These are phyloP conservation scores for Larix kaempferi DNA, from an alignment of 75 land plant species.

Conservation along the genomic window DNA sequence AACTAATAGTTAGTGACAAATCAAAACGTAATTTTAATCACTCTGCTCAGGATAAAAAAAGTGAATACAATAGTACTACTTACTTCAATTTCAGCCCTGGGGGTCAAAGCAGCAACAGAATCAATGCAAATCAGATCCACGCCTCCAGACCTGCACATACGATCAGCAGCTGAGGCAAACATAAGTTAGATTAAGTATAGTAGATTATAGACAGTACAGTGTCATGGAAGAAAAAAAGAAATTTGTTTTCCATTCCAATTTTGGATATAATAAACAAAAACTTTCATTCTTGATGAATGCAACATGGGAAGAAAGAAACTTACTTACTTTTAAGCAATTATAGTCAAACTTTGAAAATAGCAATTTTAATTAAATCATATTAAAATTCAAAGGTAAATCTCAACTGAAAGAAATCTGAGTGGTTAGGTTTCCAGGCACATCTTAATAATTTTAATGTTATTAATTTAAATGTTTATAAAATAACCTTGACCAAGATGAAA, in stretches of 20 bases:
- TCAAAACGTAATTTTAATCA: neutral
- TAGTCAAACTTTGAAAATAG: neutral
- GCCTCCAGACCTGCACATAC: conserved; percentile 99
- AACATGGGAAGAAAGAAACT: neutral
- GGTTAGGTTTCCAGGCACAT: neutral
- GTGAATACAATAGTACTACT: conserved; percentile 7
- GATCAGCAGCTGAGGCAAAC: conserved; percentile 82
- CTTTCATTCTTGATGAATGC: neutral
- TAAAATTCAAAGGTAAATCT: neutral
- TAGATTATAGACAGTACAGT: neutral
- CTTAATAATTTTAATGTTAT: neutral
- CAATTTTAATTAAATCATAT: neutral
- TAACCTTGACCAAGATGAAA: no score
- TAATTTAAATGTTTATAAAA: no score
- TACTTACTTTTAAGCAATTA: neutral
- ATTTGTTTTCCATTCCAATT: neutral
- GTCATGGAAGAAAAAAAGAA: neutral
- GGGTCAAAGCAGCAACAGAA: conserved; percentile 95
- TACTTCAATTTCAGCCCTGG: conserved; percentile 97
- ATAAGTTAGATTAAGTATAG: neutral
- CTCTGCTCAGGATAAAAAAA: neutral
- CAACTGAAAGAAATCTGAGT: neutral
- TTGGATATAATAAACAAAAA: neutral
- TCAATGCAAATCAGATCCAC: conserved; percentile 91
- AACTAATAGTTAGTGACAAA: neutral